Base-by-base conservation (phyloP, 352 stramenopile species). In the Ophiocytium majus region DNA sequence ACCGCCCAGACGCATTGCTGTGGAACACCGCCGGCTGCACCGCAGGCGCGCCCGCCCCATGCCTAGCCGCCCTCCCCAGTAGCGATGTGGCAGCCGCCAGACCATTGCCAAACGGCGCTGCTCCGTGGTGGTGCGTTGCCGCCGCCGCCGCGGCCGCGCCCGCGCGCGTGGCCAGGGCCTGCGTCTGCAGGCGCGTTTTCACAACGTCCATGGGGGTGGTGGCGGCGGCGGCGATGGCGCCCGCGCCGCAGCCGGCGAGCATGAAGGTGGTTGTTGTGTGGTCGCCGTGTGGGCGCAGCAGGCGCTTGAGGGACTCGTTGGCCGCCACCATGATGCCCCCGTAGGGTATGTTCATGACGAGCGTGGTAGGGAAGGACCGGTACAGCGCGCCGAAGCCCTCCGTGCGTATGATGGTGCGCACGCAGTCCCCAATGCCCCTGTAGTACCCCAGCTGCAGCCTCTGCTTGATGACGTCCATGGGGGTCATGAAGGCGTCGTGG, bases 391-490 rank as follows among this genome's bases (percentile, higher is more conserved):
- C 43, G 10, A 31, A 19, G 66, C 94, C 94, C 86, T 97, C 94
- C 34, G 63, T 86, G 31, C 82, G 80, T 10, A 91, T 10, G 10
- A 93, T 91, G 76, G 89, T 89, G 75, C 93, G 90, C 83, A 98
- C 93, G 88, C 94, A 96, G 90, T 98, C 92, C 17, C 86, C 75
- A 28, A 98, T 92, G 85, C 95, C 95, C 43, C 90, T 91, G 91
- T 99, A 98, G 91, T 99, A 97, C 80, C 97, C 97, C 85, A 99
- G 93, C 91, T 99, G 97, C 87, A 99, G 91, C 37, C 97, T 93
- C 91, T 99, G 97, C 92, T 99, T 99, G 66, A 99, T 90, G 0
- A 98, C 96, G 92, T 99, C 97, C 92, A 99, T 96, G 9, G 97
- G 96, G 9, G 96, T 98, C 95, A 99, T 98, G 82, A 99, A 95